phyloP scores from a whole-genome alignment of 768 basidiomycete genomes.

The Leccinum olivaceopallidum region DNA sequence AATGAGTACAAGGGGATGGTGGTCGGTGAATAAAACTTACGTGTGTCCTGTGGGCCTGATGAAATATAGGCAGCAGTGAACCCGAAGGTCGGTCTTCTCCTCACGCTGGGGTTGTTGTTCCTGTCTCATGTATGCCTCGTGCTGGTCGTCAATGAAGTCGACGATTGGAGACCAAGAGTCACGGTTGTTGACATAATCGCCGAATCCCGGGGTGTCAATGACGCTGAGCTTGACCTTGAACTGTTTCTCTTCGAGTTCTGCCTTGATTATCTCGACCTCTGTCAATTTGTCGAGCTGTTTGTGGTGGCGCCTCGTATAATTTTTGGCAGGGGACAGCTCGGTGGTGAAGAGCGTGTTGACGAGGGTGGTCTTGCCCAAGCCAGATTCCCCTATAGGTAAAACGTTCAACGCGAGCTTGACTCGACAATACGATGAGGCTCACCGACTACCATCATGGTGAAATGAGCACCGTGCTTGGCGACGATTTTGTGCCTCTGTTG shows the following conservation, averaged over 20 bases:
- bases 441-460: constrained; percentile 99
- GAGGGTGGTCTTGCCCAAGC: constrained; percentile 94
- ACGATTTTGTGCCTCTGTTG: constrained; percentile 97
- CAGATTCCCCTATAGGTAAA: constrained; percentile 77
- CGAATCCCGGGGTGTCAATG: constrained; percentile 98
- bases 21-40: constrained; percentile 47
- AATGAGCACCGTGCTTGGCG: constrained; percentile 94
- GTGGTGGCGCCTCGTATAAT: constrained; percentile 83
- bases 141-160: constrained; percentile 97
- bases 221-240: constrained; percentile 99
- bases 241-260: constrained; percentile 97
- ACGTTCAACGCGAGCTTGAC: neutral
- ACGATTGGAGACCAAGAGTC: constrained; percentile 99
- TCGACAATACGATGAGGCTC: neutral
- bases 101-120: constrained; percentile 97
- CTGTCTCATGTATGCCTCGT: constrained; percentile 95
- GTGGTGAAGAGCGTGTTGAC: constrained; percentile 99
- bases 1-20: constrained; percentile 9
- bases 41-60: constrained; percentile 95
- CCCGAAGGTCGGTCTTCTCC: constrained; percentile 93
- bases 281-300: constrained; percentile 99
- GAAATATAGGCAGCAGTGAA: constrained; percentile 97
- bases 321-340: constrained; percentile 89
- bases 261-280: constrained; percentile 99
- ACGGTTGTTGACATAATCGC: constrained; percentile 99